Evolutionary conservation across 2,329 filamentous ascomycete species (phyloP).

Genomic region (Claviceps sp.): DNA sequence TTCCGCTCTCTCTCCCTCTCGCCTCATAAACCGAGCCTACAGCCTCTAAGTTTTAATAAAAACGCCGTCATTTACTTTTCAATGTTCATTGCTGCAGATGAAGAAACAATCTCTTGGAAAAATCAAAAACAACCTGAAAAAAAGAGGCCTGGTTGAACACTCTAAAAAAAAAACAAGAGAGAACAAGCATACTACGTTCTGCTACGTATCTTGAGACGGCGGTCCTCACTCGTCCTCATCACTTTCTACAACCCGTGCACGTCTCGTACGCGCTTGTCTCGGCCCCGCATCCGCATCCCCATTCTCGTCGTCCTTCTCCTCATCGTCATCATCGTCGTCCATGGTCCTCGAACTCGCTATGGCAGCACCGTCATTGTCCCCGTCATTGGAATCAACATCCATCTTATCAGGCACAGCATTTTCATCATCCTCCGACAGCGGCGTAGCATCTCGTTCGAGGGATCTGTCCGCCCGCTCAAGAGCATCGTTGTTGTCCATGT

Average conservation of each 20-base stretch:
- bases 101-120: too few relatives aligned
- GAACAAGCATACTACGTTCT: neutral
- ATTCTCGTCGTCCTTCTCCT: conserved; percentile 19
- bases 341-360: neutral
- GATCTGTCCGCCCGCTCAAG: conserved; percentile 33
- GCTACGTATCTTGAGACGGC: too few relatives aligned
- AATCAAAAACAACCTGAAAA: too few relatives aligned
- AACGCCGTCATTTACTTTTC: neutral
- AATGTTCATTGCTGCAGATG: too few relatives aligned
- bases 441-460: conserved; percentile 23
- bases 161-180: neutral
- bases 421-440: conserved; percentile 23
- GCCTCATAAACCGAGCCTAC: neutral
- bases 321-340: neutral
- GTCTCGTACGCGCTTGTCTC: conserved; percentile 32
- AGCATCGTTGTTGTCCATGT: conserved; percentile 25
- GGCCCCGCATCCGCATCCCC: conserved; percentile 30
- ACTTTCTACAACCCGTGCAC: conserved; percentile 34
- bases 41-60: neutral
- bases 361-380: conserved; percentile 12
- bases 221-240: conserved; percentile 8
- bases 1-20: neutral
- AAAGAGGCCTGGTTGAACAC: too few relatives aligned
- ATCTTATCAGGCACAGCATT: conserved; percentile 30
- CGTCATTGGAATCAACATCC: conserved; percentile 35